phyloP scores from a whole-genome alignment of 768 basidiomycete genomes.

The Tylopilus vinaceipallidus region DNA sequence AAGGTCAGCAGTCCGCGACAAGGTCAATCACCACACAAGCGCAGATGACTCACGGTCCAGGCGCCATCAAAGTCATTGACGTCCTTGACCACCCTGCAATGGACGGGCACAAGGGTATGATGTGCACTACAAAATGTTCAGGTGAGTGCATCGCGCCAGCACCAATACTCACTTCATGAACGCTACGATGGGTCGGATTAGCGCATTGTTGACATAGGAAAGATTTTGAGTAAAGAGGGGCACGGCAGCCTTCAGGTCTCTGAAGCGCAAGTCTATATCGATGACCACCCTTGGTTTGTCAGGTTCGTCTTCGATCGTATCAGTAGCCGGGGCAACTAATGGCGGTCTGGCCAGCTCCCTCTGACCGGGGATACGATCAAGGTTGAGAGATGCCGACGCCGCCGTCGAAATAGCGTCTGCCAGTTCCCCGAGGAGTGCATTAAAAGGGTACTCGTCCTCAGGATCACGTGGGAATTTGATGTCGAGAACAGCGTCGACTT shows the following conservation, averaged over 20 bases:
- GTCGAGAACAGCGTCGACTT: constrained; percentile 94
- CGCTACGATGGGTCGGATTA: constrained; percentile 93
- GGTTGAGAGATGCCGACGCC: constrained; percentile 43
- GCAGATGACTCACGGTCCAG: constrained; percentile 78
- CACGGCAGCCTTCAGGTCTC: constrained; percentile 93
- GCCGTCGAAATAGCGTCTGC: constrained; percentile 81
- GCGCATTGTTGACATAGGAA: constrained; percentile 88
- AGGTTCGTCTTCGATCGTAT: constrained; percentile 24
- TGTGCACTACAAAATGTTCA: constrained; percentile 62
- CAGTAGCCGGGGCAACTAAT: constrained; percentile 63
- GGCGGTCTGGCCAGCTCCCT: constrained; percentile 85
- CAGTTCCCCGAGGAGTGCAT: constrained; percentile 84
- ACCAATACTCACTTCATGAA: constrained; percentile 84
- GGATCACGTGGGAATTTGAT: constrained; percentile 93
- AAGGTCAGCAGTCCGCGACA: constrained; percentile 7
- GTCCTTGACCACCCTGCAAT: constrained; percentile 82
- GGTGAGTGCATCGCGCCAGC: neutral
- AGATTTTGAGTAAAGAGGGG: constrained; percentile 88
- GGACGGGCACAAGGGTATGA: constrained; percentile 90
- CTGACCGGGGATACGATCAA: constrained; percentile 82
- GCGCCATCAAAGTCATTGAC: constrained; percentile 90
- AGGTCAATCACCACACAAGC: neutral
- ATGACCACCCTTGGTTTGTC: constrained; percentile 60
- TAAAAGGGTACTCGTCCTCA: constrained; percentile 65
- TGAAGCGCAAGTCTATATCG: constrained; percentile 92